These are phyloP conservation scores for Meyerozyma guilliermondii DNA, from an alignment of 1,139 yeast species.

Conservation along the genomic window DNA sequence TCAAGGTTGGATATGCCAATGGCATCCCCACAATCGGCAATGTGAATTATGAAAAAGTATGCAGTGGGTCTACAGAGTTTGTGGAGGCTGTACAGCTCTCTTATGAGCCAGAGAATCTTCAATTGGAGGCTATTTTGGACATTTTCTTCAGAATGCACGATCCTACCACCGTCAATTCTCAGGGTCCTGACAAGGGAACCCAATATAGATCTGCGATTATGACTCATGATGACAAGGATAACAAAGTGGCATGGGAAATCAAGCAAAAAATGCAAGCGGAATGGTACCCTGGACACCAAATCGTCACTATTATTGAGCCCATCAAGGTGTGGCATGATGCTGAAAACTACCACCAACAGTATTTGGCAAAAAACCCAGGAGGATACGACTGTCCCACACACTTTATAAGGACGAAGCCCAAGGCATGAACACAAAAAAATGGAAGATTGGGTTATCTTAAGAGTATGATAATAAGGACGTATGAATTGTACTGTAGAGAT, in stretches of 20 bases:
- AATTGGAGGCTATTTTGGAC: conserved; percentile 61
- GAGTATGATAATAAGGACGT: background rate
- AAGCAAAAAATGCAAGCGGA: conserved; percentile 29
- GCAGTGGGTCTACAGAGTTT: conserved; percentile 64
- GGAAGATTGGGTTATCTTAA: no score
- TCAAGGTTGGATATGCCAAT: conserved; percentile 87
- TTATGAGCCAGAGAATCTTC: conserved; percentile 63
- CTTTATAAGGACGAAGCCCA: conserved; percentile 31
- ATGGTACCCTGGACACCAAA: conserved; percentile 42
- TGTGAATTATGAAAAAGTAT: conserved; percentile 75
- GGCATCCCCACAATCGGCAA: conserved; percentile 45
- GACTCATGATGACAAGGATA: conserved; percentile 46
- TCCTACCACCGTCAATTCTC: conserved; percentile 57
- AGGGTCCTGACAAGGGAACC: conserved; percentile 80
- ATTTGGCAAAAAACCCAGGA: conserved; percentile 69
- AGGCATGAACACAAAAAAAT: conserved; percentile 9
- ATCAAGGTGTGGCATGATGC: conserved; percentile 79
- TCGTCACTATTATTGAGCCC: conserved; percentile 65
- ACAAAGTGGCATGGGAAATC: conserved; percentile 22
- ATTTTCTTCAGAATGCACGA: conserved; percentile 92
- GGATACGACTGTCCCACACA: conserved; percentile 93
- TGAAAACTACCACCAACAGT: conserved; percentile 86
- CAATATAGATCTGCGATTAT: conserved; percentile 82
- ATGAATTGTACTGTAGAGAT: no score
- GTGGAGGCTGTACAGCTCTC: conserved; percentile 81